Base-by-base conservation (phyloP, 2,329 filamentous ascomycete genomes). In the Aureobasidium sp. region DNA sequence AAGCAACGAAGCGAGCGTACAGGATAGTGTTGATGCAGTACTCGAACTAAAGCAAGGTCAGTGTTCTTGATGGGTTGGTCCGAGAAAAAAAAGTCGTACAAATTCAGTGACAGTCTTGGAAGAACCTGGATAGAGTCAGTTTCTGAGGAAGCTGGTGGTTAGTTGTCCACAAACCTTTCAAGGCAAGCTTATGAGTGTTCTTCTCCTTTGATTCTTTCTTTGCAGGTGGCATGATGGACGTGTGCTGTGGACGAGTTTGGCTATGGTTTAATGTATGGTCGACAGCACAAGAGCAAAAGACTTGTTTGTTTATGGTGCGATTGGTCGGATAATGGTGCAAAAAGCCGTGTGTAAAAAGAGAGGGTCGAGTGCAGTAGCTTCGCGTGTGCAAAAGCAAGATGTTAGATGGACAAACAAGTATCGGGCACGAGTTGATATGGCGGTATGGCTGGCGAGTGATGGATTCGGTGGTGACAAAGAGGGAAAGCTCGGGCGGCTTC, bases 21-120 rank as follows among this genome's bases (percentile, higher is more conserved):
- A 98, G 77, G 55, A 98, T 97, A 0, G 90, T 94, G 66, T 98
- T 93, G 67, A 97, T 96, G 1, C 89, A 96, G 71, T 95, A 98
- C 77, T 98, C 90, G 67, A 98, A 98, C 81, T 87, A 55, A 66
- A 47, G 14, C 32, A 48, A 29, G 6, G 30, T 27, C 48, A 40
- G 27, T n/a, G 25, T 10, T 11, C n/a, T 4, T 2, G 7, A 10
- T 6, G 3, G n/a, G 4, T 17, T 8, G 11, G 14, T 40, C 2
- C 3, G n/a, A n/a, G n/a, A 40, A 10, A 17, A 21, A 4, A 7
- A 10, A 3, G 39, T 21, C 79, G 69, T 75, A 95, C 90, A 70
- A 98, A 98, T 75, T 98, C 93, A 39, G 91, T 87, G 55, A 97
- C 90, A 32, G 95, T 80, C 71, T 91, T 94, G 34, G 89, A 82